A percentile compares a stretch with the other conserved stretches of the same genome.
These are phyloP conservation scores for Wolfiporia cocos DNA, from an alignment of 1,284 basidiomycete species.

Conservation along the genomic window DNA sequence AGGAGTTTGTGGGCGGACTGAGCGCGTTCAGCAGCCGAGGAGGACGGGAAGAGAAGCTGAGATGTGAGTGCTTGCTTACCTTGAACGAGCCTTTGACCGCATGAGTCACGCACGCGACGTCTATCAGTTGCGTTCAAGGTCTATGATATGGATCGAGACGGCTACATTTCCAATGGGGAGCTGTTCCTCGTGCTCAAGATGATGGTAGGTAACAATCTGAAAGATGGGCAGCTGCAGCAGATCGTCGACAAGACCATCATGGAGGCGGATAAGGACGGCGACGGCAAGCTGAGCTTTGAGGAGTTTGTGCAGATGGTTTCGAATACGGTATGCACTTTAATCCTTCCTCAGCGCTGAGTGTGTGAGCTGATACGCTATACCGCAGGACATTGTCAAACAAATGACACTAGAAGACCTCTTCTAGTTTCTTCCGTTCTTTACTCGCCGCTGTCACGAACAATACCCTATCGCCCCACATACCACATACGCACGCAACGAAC, in stretches of 20 bases:
- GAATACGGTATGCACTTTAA: conserved; percentile 65
- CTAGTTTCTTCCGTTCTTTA: conserved; percentile 29
- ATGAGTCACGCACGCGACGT: too few species aligned
- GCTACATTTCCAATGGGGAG: conserved; percentile 98
- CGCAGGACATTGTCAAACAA: conserved; percentile 91
- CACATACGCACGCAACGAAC: too few species aligned
- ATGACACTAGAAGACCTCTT: conserved; percentile 96
- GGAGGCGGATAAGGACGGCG: conserved; percentile 98
- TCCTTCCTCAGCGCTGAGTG: conserved; percentile 19
- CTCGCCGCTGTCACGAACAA: background rate
- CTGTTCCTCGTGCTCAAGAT: conserved; percentile 98
- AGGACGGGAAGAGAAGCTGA: conserved; percentile 93
- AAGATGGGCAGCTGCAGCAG: conserved; percentile 99
- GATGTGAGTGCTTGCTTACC: conserved; percentile 76
- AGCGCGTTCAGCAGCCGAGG: conserved; percentile 97
- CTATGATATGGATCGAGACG: conserved; percentile 97
- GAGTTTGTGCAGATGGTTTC: conserved; percentile 97
- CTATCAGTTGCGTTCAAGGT: conserved; percentile 93
- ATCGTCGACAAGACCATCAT: conserved; percentile 99
- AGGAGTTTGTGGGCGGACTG: conserved; percentile 96
- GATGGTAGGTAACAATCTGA: conserved; percentile 99
- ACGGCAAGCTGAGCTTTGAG: conserved; percentile 95
- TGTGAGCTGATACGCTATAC: background rate
- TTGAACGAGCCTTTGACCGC: too few species aligned
- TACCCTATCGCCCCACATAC: too few species aligned